Evolutionary conservation across 345 rosid species (phyloP), one percentile per base, ranked within the genome.

Genomic region (Odontarrhena argentea): DNA sequence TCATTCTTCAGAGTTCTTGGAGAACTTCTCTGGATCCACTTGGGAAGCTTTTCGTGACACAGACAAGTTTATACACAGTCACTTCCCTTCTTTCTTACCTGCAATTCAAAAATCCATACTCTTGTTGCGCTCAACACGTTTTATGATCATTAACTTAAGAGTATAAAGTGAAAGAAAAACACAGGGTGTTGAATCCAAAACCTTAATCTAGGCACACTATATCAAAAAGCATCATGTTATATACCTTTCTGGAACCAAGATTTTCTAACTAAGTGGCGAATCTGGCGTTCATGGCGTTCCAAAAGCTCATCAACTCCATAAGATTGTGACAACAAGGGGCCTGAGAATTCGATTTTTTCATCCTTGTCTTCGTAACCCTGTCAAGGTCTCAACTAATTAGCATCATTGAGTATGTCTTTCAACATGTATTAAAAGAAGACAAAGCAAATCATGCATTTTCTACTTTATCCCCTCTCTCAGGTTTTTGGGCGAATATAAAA

Each of bases 181-280:
- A 26, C 9, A 57, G 7, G 37, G 12, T 2, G 12, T 8, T 32
- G 25, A 36, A 9, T 9, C 55, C 9, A 6, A 11, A 47, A 47
- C 35, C 8, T 32, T 28, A 15, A 12, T 55, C 14, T 54, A 32
- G 10, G 62, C 61, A 55, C 14, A 34, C 7, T 55, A 22, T 34
- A 53, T 42, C 6, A 15, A 18, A 22, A 22, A n/a, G 9, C 60
- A 42, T 30, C 35, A 42, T 55, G 45, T 18, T 63, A 5, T 49
- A 22, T 87, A 93, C 99, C 99, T 87, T 76, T 87, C 75, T 83
- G 88, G 77, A 94, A 88, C 97, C 94, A 94, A 26, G 97, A 88
- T 68, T 80, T 90, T 30, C 96, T 85, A 76, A 85, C 87, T 49
- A 90, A 85, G 63, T 90, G 99, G 47, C 94, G 97, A 67, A 94